A percentile compares a stretch with the other conserved stretches of the same genome.
These are phyloP conservation scores for Brettanomyces custersianus DNA, from an alignment of 805 yeast genomes.

Conservation along the genomic window DNA sequence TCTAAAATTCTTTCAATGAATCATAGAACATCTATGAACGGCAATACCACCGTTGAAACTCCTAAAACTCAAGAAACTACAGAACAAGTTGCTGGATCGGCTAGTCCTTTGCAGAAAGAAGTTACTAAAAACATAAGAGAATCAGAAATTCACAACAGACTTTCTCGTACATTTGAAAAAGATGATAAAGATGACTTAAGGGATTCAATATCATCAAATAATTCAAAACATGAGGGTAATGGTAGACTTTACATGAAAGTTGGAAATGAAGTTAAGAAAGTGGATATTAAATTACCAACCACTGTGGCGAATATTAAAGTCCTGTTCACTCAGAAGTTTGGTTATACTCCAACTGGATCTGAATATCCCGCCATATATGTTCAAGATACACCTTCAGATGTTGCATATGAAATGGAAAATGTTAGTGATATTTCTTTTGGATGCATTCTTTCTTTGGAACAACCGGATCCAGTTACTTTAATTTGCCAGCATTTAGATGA, in stretches of 20 bases:
- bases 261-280: conserved; percentile 48
- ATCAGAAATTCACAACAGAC: conserved; percentile 15
- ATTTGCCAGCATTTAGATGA: conserved; percentile 19
- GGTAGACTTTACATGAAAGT: conserved; percentile 38
- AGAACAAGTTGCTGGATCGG: background rate
- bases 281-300: conserved; percentile 34
- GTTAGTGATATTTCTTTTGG: conserved; percentile 54
- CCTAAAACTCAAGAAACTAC: background rate
- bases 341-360: conserved; percentile 51
- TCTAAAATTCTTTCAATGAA: conserved; percentile 23
- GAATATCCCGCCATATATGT: conserved; percentile 74
- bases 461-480: conserved; percentile 26
- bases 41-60: background rate
- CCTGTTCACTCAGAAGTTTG: conserved; percentile 79
- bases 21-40: background rate
- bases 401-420: conserved; percentile 79
- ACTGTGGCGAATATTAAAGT: conserved; percentile 50
- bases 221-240: background rate
- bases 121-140: conserved; percentile 17
- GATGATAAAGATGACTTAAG: background rate
- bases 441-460: conserved; percentile 48
- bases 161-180: background rate
- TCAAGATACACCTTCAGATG: conserved; percentile 46
- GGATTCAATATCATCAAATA: background rate
- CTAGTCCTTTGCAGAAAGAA: conserved; percentile 13